Conservation (phyloP, 2,329 filamentous ascomycete genomes). For the Alternaria sp. region DNA sequence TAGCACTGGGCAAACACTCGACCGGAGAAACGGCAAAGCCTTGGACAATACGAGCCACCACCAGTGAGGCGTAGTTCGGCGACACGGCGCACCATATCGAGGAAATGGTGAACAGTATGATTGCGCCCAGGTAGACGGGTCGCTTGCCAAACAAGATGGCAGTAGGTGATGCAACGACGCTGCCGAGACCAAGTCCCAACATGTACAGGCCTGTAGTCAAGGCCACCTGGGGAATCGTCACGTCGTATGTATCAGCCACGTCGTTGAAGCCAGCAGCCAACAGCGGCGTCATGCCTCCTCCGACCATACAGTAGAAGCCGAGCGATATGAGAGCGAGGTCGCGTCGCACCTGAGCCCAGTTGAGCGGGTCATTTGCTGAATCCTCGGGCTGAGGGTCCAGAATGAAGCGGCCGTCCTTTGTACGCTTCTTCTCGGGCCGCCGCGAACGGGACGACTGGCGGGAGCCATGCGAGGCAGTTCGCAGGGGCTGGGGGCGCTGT, state of each 20-base stretch:
- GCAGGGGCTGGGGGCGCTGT: slow-evolving; percentile 27
- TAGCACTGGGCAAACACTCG: slow-evolving; percentile 90
- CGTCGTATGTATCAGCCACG: slow-evolving; percentile 70
- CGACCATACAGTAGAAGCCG: slow-evolving; percentile 91
- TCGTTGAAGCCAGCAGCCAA: slow-evolving; percentile 88
- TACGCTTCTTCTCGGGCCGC: slow-evolving; percentile 70
- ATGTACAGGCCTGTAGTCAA: slow-evolving; percentile 93
- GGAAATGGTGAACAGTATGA: slow-evolving; percentile 77
- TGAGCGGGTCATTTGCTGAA: slow-evolving; percentile 86
- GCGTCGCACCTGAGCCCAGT: slow-evolving; percentile 84
- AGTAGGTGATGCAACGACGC: slow-evolving; percentile 83
- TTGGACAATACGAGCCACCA: slow-evolving; percentile 84
- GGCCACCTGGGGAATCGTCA: slow-evolving; percentile 75
- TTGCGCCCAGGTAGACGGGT: slow-evolving; percentile 82
- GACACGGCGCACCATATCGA: slow-evolving; percentile 88
- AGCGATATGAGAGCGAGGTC: slow-evolving; percentile 81
- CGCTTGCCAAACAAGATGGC: slow-evolving; percentile 91
- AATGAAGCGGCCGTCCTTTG: slow-evolving; percentile 81
- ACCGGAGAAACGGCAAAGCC: slow-evolving; percentile 88
- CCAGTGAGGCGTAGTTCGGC: slow-evolving; percentile 77
- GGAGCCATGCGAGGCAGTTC: slow-evolving; percentile 23
- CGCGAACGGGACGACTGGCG: slow-evolving; percentile 31
- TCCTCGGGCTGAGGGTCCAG: slow-evolving; percentile 92
- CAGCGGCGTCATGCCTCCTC: slow-evolving; percentile 89
- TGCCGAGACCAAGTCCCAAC: slow-evolving; percentile 88